Percentiles rank a stretch among this genome's conserved stretches.
phyloP scores from a whole-genome alignment of 2,329 filamentous ascomycete species.

The Sporothrix protearum region DNA sequence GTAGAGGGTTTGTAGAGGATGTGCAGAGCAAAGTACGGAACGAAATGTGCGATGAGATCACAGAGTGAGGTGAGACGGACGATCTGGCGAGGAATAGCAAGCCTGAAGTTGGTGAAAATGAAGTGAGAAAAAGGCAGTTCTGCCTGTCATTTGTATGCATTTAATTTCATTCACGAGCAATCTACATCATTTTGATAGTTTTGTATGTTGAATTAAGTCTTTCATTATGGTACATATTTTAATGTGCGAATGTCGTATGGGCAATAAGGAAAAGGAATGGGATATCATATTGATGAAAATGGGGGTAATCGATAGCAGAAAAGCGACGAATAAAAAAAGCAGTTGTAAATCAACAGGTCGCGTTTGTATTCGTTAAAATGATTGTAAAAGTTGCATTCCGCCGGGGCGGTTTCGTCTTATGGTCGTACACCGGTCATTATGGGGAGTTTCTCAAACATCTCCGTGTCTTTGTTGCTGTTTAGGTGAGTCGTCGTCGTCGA shows the following conservation, averaged over 20 bases:
- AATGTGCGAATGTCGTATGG: background rate
- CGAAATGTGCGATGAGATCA: background rate
- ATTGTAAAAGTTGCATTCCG: background rate
- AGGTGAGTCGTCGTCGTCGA: background rate
- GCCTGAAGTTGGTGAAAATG: background rate
- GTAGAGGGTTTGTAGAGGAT: no score
- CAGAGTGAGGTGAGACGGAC: background rate
- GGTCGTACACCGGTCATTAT: conserved; percentile 16
- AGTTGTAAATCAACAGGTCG: background rate
- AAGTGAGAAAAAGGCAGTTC: background rate
- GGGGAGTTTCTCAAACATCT: background rate
- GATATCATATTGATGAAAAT: conserved; percentile 13
- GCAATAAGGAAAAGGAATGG: conserved; percentile 11
- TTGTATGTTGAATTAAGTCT: background rate
- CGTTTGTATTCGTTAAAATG: conserved; percentile 2
- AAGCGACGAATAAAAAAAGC: background rate
- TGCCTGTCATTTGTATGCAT: background rate
- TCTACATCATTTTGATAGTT: background rate
- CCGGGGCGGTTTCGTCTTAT: background rate
- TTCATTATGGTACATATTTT: conserved; percentile 11
- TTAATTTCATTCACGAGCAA: background rate
- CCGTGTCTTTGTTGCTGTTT: background rate
- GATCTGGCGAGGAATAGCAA: background rate
- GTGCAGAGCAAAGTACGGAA: background rate
- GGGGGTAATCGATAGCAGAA: background rate